These are phyloP conservation scores for Penicillium canescens DNA, from an alignment of 495 filamentous ascomycete genomes.

Conservation along the genomic window DNA sequence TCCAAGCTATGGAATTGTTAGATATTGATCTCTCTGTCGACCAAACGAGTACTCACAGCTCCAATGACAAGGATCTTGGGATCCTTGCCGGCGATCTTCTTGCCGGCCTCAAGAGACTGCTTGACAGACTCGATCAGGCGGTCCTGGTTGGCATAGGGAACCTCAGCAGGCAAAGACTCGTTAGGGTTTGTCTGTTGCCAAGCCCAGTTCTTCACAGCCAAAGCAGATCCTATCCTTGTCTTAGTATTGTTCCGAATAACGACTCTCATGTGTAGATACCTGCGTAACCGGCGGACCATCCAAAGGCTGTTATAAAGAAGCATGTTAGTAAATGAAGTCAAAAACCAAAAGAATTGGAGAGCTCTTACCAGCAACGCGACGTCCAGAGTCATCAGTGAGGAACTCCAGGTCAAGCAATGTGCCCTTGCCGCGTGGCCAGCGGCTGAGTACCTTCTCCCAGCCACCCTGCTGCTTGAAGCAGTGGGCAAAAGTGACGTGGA, in stretches of 20 bases:
- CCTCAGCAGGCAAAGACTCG: constrained; percentile 65
- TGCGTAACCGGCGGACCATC: constrained; percentile 80
- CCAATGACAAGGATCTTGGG: constrained; percentile 62
- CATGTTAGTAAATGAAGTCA: constrained; percentile 33
- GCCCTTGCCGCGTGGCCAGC: constrained; percentile 81
- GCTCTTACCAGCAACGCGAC: constrained; percentile 67
- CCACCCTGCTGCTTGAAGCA: constrained; percentile 87
- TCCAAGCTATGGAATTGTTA: constrained; percentile 52
- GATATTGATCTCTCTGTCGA: not conserved
- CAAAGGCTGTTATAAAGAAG: constrained; percentile 44
- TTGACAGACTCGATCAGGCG: constrained; percentile 74
- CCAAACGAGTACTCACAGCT: constrained; percentile 37
- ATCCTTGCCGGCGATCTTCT: constrained; percentile 50
- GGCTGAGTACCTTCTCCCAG: constrained; percentile 78
- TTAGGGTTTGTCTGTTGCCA: constrained; percentile 75
- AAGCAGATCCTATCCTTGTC: constrained; percentile 51
- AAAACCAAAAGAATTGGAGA: not conserved
- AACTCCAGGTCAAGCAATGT: constrained; percentile 91
- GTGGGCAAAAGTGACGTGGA: constrained; percentile 81
- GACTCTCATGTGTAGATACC: constrained; percentile 37
- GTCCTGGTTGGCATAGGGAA: constrained; percentile 74
- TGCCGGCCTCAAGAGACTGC: constrained; percentile 59
- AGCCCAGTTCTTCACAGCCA: constrained; percentile 86
- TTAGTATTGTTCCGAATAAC: not conserved
- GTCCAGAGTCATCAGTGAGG: constrained; percentile 73